phyloP scores from a whole-genome alignment of 2,329 filamentous ascomycete species.

The Ilyonectria sp. region DNA sequence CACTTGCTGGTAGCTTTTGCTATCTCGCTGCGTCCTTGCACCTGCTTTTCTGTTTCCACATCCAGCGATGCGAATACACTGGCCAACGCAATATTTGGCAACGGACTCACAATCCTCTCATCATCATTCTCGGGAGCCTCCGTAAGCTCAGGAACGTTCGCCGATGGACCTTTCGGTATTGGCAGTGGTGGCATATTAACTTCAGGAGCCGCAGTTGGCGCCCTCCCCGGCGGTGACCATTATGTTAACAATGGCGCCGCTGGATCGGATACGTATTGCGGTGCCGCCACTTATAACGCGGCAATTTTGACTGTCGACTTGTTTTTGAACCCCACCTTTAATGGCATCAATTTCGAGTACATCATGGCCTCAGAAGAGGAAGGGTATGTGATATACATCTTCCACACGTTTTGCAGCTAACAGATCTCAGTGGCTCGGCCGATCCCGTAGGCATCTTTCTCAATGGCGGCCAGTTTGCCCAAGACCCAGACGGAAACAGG shows the following conservation, averaged over 20 bases:
- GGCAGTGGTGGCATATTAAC: slow-evolving; percentile 28
- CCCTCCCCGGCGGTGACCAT: slow-evolving; percentile 18
- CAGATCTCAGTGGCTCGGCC: background rate
- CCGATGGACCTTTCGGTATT: slow-evolving; percentile 31
- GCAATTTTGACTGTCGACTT: slow-evolving; percentile 31
- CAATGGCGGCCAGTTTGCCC: background rate
- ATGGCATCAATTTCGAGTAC: slow-evolving; percentile 25
- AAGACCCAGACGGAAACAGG: slow-evolving; percentile 9
- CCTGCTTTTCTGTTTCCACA: slow-evolving; percentile 8
- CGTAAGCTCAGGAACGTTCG: slow-evolving; percentile 20
- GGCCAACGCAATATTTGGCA: slow-evolving; percentile 29
- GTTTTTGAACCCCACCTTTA: background rate
- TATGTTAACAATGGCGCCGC: slow-evolving; percentile 26
- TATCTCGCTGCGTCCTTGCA: background rate
- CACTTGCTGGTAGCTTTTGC: too few species aligned
- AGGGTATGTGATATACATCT: slow-evolving; percentile 13
- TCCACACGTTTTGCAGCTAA: background rate
- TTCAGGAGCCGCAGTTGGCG: slow-evolving; percentile 23
- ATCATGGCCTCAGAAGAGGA: slow-evolving; percentile 35
- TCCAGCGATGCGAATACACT: background rate
- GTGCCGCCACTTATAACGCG: slow-evolving; percentile 6
- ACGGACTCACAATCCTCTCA: slow-evolving; percentile 11
- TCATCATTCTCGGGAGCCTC: slow-evolving; percentile 21
- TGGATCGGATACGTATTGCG: slow-evolving; percentile 22
- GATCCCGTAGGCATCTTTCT: slow-evolving; percentile 27